These are phyloP conservation scores for Hebeloma cylindrosporum DNA, from an alignment of 768 basidiomycete genomes.

Conservation along the genomic window DNA sequence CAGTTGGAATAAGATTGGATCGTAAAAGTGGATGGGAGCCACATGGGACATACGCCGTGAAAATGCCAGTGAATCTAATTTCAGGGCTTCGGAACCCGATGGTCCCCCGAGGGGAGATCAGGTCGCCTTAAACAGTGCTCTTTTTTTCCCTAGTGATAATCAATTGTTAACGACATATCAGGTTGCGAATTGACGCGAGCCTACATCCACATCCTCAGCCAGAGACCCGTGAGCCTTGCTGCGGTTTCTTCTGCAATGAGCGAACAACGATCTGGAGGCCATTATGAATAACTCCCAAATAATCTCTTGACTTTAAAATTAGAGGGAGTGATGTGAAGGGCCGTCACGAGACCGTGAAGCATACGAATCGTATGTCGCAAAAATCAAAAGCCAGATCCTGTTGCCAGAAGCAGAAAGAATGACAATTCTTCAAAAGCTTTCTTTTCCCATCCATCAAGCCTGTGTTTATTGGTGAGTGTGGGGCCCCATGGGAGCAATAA, in stretches of 20 bases:
- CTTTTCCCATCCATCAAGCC: slow-evolving; percentile 10
- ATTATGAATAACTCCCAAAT: too few relatives aligned
- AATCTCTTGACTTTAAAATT: too few relatives aligned
- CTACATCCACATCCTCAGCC: too few relatives aligned
- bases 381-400: slow-evolving; percentile 17
- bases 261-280: too few relatives aligned
- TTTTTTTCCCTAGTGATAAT: too few relatives aligned
- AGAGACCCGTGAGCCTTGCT: too few relatives aligned
- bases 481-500: slow-evolving; percentile 24
- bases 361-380: slow-evolving; percentile 8
- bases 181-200: too few relatives aligned
- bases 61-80: slow-evolving; percentile 12
- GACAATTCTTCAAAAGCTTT: neutral
- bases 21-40: slow-evolving; percentile 11
- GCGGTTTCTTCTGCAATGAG: too few relatives aligned
- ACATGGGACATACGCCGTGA: slow-evolving; percentile 13
- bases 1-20: slow-evolving; percentile 23
- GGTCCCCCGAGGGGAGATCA: too few relatives aligned
- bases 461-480: slow-evolving; percentile 19
- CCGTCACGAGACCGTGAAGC: slow-evolving; percentile 19
- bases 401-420: slow-evolving; percentile 1
- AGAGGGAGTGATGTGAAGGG: slow-evolving; percentile 10
- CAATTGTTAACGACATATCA: too few relatives aligned
- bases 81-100: slow-evolving; percentile 6
- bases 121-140: too few relatives aligned